Conservation (phyloP, 129 eudicot species). For the Flaveria brownii region DNA sequence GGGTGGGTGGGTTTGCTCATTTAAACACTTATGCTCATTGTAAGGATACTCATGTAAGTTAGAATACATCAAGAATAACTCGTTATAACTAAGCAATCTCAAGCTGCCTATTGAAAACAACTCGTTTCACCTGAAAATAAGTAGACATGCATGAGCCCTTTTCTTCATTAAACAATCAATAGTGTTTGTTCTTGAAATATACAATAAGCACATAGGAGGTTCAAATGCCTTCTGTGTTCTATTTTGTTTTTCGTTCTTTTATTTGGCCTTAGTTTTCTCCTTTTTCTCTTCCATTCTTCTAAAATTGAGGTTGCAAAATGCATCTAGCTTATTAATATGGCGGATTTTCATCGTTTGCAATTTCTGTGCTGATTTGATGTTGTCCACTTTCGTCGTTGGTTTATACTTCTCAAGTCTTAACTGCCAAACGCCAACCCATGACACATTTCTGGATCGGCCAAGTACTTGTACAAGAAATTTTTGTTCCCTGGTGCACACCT, state of each 20-base stretch:
- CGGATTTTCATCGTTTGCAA: not conserved
- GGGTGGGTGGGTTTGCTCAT: not conserved
- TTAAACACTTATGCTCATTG: not conserved
- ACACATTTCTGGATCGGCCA: not conserved
- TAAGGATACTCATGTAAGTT: too few species aligned
- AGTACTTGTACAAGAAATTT: not conserved
- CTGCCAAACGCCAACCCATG: not conserved
- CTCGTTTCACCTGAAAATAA: not conserved
- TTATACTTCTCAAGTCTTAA: not conserved
- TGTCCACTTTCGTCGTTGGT: not conserved
- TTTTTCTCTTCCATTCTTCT: too few species aligned
- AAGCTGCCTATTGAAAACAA: too few species aligned
- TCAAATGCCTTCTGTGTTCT: not conserved
- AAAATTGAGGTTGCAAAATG: too few species aligned
- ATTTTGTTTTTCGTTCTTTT: too few species aligned
- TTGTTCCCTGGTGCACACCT: not conserved
- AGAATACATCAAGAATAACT: too few species aligned
- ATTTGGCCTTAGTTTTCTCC: too few species aligned
- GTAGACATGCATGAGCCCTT: not conserved
- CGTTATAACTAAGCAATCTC: too few species aligned
- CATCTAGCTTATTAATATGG: not conserved
- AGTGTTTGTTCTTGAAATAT: not conserved
- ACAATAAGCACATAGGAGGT: not conserved
- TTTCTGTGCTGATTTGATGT: not conserved
- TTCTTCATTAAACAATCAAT: not conserved